Conservation (phyloP, 2,329 filamentous ascomycete genomes). For the Venturia asperata region DNA sequence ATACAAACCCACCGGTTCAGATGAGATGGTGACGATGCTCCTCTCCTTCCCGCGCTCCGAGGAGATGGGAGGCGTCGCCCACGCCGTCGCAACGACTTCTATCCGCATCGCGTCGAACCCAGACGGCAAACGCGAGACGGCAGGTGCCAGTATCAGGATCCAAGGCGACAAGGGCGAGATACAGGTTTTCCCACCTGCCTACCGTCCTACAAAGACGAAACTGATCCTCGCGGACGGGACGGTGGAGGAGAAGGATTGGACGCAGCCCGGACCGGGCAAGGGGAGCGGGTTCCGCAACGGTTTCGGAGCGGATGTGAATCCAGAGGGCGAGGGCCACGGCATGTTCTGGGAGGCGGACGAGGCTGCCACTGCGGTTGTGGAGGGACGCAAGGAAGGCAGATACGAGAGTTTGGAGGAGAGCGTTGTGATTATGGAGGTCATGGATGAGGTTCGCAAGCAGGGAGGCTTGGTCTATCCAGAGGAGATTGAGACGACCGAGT, state of each 20-base stretch:
- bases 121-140: slow-evolving; percentile 49
- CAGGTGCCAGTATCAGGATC: slow-evolving; percentile 65
- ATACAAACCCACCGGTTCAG: slow-evolving; percentile 67
- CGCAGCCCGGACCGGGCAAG: slow-evolving; percentile 41
- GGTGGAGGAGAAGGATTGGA: slow-evolving; percentile 42
- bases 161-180: slow-evolving; percentile 78
- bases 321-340: slow-evolving; percentile 60
- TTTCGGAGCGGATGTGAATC: slow-evolving; percentile 36
- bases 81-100: slow-evolving; percentile 55
- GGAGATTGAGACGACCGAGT: slow-evolving; percentile 51
- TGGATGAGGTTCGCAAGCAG: slow-evolving; percentile 62
- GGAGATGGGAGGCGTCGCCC: slow-evolving; percentile 48
- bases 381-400: slow-evolving; percentile 69
- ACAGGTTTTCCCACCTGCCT: slow-evolving; percentile 67
- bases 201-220: slow-evolving; percentile 47
- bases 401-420: slow-evolving; percentile 61
- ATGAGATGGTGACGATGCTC: slow-evolving; percentile 72
- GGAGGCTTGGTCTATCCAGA: slow-evolving; percentile 56
- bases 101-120: slow-evolving; percentile 57
- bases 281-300: slow-evolving; percentile 43
- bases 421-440: slow-evolving; percentile 74
- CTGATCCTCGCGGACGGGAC: slow-evolving; percentile 36
- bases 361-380: slow-evolving; percentile 64
- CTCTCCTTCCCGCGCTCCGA: slow-evolving; percentile 61
- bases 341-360: slow-evolving; percentile 90